A percentile compares a stretch with the other conserved stretches of the same genome.
Conservation (phyloP, 495 filamentous ascomycete species). For the Penicillium dipodomyicola region DNA sequence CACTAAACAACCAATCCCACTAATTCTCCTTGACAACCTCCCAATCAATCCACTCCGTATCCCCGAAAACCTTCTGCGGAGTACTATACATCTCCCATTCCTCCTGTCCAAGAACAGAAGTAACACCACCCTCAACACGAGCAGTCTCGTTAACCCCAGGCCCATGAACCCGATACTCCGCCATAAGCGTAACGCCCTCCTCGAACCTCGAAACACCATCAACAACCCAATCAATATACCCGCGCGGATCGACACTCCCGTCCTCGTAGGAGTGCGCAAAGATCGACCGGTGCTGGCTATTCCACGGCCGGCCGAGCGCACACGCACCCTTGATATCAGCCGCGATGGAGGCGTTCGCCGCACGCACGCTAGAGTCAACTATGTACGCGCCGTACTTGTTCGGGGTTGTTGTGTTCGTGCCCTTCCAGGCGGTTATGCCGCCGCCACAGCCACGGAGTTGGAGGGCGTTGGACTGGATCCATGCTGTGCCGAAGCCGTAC, state of each 20-base stretch:
- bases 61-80: constrained; percentile 55
- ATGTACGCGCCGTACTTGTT: constrained; percentile 66
- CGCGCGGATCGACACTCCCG: constrained; percentile 45
- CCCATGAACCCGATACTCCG: constrained; percentile 53
- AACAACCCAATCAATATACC: constrained; percentile 55
- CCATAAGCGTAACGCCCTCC: constrained; percentile 50
- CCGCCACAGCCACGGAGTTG: constrained; percentile 56
- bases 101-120: constrained; percentile 39
- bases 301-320: constrained; percentile 60
- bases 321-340: constrained; percentile 47
- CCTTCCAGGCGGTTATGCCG: constrained; percentile 66
- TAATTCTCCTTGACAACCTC: constrained; percentile 17
- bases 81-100: constrained; percentile 43
- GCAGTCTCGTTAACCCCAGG: constrained; percentile 55
- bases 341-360: constrained; percentile 51
- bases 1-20: neutral
- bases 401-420: constrained; percentile 58
- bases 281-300: constrained; percentile 51
- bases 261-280: constrained; percentile 55
- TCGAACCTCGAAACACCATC: constrained; percentile 36
- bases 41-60: constrained; percentile 56
- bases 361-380: constrained; percentile 44
- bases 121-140: constrained; percentile 40
- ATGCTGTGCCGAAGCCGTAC: constrained; percentile 55
- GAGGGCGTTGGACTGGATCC: constrained; percentile 43